Percentiles rank a stretch among this genome's conserved stretches.
Evolutionary conservation across 2,329 filamentous ascomycete genomes (phyloP).

Genomic region (Beauveria asiatica): DNA sequence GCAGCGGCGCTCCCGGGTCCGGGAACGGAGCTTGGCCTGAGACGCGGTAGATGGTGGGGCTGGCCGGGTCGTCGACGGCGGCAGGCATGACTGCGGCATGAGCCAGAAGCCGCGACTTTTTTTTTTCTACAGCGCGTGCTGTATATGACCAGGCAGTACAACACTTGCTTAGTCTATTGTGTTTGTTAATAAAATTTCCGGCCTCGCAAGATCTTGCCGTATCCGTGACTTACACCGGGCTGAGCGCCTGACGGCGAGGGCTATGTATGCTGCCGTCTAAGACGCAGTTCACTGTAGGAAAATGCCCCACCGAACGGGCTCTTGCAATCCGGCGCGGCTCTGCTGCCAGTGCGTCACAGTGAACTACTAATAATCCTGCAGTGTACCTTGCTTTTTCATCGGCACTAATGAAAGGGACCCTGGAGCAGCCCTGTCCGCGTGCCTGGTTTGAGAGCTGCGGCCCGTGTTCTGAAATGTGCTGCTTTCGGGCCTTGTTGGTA

Average conservation of each 20-base stretch:
- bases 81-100: constrained; percentile 53
- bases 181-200: background rate
- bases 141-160: background rate
- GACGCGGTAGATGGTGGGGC: constrained; percentile 60
- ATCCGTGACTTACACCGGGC: background rate
- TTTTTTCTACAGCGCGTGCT: background rate
- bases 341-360: background rate
- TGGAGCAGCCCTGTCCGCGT: background rate
- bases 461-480: constrained; percentile 11
- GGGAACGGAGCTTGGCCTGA: constrained; percentile 60
- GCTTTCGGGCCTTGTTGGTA: background rate
- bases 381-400: background rate
- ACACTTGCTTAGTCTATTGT: background rate
- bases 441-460: constrained; percentile 11
- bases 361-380: background rate
- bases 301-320: background rate
- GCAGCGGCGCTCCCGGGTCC: constrained; percentile 50
- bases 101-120: background rate
- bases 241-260: background rate
- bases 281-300: background rate
- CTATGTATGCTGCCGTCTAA: background rate
- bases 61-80: constrained; percentile 67
- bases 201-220: background rate
- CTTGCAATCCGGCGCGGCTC: background rate
- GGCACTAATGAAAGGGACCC: background rate